Evolutionary conservation across 352 stramenopile species (phyloP).

Genomic region (Pythium angustatum): DNA sequence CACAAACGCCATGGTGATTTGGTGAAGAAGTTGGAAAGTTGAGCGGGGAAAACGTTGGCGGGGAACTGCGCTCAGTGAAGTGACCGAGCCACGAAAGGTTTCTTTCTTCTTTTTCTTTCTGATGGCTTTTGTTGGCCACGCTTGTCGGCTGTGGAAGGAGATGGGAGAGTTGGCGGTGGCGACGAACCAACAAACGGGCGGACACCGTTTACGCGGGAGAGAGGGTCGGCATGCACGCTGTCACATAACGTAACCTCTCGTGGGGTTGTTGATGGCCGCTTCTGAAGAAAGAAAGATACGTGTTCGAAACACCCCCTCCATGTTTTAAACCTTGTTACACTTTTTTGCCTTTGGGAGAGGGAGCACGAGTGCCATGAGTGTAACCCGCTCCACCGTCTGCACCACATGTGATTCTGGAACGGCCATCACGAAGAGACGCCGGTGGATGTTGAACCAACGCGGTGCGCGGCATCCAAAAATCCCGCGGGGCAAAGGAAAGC

Average conservation of each 20-base stretch:
- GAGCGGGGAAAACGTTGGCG: too few species aligned
- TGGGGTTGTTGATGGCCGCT: neutral
- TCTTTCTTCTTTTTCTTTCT: slow-evolving; percentile 14
- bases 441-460: slow-evolving; percentile 9
- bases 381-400: neutral
- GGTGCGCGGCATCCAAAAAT: too few species aligned
- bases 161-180: too few species aligned
- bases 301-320: neutral
- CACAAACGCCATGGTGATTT: slow-evolving; percentile 42
- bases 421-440: slow-evolving; percentile 14
- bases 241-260: slow-evolving; percentile 15
- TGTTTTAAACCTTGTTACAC: slow-evolving; percentile 13
- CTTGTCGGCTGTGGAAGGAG: neutral
- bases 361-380: too few species aligned
- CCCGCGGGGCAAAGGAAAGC: slow-evolving; percentile 12
- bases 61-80: too few species aligned
- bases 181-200: slow-evolving; percentile 2
- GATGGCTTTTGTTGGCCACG: slow-evolving; percentile 1
- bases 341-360: neutral
- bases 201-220: neutral
- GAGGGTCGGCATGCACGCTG: too few species aligned
- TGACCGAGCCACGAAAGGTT: too few species aligned
- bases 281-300: neutral
- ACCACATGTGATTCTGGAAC: slow-evolving; percentile 7
- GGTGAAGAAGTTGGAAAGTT: slow-evolving; percentile 1